These are phyloP conservation scores for Lichina pygmaea DNA, from an alignment of 495 filamentous ascomycete species.

Conservation along the genomic window DNA sequence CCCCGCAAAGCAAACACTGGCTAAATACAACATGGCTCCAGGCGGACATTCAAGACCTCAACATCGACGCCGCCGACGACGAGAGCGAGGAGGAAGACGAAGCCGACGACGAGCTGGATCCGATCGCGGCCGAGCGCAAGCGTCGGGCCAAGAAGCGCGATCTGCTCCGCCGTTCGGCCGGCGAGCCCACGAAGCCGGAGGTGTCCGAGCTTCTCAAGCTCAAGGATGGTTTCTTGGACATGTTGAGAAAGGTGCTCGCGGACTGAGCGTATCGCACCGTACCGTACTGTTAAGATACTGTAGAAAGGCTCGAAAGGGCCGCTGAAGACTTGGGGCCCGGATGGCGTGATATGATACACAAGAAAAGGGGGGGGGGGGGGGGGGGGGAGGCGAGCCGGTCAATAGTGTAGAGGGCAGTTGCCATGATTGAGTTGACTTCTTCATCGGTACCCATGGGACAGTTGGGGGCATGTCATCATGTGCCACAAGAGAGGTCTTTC, in stretches of 20 bases:
- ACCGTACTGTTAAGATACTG: neutral
- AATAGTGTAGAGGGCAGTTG: too few species aligned
- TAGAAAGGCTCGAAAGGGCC: neutral
- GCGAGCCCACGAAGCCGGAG: slow-evolving; percentile 68
- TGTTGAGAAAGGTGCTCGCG: slow-evolving; percentile 70
- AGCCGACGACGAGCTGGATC: slow-evolving; percentile 56
- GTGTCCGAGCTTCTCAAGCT: slow-evolving; percentile 57
- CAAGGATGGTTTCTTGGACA: slow-evolving; percentile 48
- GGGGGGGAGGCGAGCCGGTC: too few species aligned
- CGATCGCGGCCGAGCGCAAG: slow-evolving; percentile 62
- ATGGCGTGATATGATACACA: too few species aligned
- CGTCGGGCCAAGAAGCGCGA: slow-evolving; percentile 49
- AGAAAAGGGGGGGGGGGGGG: too few species aligned
- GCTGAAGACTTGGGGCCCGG: too few species aligned
- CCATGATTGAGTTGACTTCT: too few species aligned
- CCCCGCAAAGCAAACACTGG: neutral
- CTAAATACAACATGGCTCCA: slow-evolving; percentile 2
- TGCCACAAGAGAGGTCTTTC: too few species aligned
- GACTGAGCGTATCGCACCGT: slow-evolving; percentile 15
- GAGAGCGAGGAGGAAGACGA: slow-evolving; percentile 33
- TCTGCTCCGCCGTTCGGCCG: slow-evolving; percentile 52
- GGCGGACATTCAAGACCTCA: slow-evolving; percentile 58
- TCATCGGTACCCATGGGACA: too few species aligned
- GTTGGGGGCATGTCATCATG: too few species aligned
- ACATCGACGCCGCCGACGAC: slow-evolving; percentile 43